Base-by-base conservation (phyloP, 805 yeast genomes). In the Candida rishiriensis region DNA sequence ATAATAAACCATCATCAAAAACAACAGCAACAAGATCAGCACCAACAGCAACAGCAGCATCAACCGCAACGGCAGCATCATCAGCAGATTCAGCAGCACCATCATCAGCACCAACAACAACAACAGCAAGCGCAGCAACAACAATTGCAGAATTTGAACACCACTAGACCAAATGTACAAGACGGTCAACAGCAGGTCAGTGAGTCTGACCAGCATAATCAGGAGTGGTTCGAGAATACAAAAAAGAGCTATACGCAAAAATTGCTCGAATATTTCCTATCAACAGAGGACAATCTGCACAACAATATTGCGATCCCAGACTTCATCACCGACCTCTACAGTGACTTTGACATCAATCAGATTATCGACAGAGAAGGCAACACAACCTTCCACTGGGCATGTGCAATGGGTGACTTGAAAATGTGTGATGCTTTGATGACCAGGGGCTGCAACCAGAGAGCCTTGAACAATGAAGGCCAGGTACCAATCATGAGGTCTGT, bases 351-450 rank as follows among this genome's bases (percentile, higher is more conserved):
- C 51, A 75, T 86, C 48, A 76, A 83, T 68, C 87, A 85, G 42
- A 81, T 88, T 3, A 87, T 93, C 21, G 99, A 93, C 61, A 90
- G 87, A 46, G 97, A 93, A 59, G 95, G 96, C 1, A 95, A 93
- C 59, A 86, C 97, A 0, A 85, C 96, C 2, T 81, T 93, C 53
- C 99, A 93, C 65, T 93, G 98, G 97, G 96, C 98, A 0, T 88
- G 97, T 48, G 85, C 98, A 1, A 88, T 93, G 78, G 99, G 98
- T 3, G 87, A 83, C 60, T 65, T 84, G 30, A 76, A 75, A 38
- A 81, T 90, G 65, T 81, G 88, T 44, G 93, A 85, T 52, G 76
- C 89, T 12, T 71, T 93, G 35, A 66, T 88, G 29, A 72, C 80
- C 28, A 79, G 83, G 34, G 95, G 96, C 4, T 93, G 96, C 2